These are phyloP conservation scores for Phytophthora constricta DNA, from an alignment of 352 stramenopile species.

Conservation along the genomic window DNA sequence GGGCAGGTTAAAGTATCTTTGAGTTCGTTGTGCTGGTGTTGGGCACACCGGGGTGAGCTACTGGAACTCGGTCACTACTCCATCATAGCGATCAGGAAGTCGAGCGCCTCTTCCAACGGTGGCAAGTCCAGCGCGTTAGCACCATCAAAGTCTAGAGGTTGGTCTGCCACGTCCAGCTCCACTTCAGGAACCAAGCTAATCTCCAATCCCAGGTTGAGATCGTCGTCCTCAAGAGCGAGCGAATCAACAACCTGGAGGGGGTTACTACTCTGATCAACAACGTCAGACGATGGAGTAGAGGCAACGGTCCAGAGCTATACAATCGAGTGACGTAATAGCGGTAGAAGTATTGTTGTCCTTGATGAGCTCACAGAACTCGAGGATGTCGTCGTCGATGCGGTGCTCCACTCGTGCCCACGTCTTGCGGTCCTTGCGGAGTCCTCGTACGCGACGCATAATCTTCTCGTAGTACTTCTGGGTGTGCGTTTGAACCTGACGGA, in stretches of 20 bases:
- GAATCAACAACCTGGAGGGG: too few relatives aligned
- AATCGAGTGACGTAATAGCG: too few relatives aligned
- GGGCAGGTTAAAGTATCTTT: not conserved
- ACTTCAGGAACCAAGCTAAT: too few relatives aligned
- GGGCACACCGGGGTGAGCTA: too few relatives aligned
- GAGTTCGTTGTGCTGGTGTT: not conserved
- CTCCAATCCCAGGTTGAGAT: too few relatives aligned
- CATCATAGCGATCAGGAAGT: conserved; percentile 50
- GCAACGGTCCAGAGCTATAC: too few relatives aligned
- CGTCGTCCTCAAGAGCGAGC: too few relatives aligned
- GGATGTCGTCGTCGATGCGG: conserved; percentile 60
- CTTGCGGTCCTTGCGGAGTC: conserved; percentile 66
- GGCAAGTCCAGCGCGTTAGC: conserved; percentile 14
- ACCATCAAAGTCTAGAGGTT: too few relatives aligned
- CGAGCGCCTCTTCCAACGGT: conserved; percentile 58
- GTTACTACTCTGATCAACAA: too few relatives aligned
- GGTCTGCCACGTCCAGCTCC: too few relatives aligned
- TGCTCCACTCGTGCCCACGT: conserved; percentile 57
- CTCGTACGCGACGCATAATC: conserved; percentile 61
- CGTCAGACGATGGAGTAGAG: too few relatives aligned
- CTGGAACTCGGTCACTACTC: too few relatives aligned
- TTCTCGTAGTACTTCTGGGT: conserved; percentile 80
- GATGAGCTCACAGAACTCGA: conserved; percentile 57
- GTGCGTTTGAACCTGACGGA: conserved; percentile 73
- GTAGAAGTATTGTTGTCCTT: conserved; percentile 30